These are phyloP conservation scores for Kodamaea hsintzibuensis DNA, from an alignment of 805 yeast genomes.

Conservation along the genomic window DNA sequence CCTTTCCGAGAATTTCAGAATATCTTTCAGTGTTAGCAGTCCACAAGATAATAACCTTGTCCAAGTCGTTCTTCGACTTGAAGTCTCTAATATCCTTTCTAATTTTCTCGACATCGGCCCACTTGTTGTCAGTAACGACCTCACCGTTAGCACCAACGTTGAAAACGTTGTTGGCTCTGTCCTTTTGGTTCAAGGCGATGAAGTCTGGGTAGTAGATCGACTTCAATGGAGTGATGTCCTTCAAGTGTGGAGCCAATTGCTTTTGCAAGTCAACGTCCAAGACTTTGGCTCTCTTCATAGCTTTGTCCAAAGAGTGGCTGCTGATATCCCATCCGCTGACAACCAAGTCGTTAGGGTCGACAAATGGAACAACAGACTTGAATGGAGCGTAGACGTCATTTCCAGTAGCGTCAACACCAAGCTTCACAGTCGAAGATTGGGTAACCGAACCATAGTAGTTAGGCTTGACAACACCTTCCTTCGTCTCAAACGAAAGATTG, in stretches of 20 bases:
- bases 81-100: conserved; percentile 81
- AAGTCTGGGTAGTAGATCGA: conserved; percentile 95
- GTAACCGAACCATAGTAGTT: conserved; percentile 95
- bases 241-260: conserved; percentile 65
- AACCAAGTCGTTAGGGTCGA: conserved; percentile 85
- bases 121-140: conserved; percentile 61
- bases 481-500: conserved; percentile 74
- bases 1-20: conserved; percentile 72
- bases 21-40: conserved; percentile 97
- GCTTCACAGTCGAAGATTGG: conserved; percentile 84
- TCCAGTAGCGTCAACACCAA: conserved; percentile 82
- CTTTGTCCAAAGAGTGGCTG: conserved; percentile 65
- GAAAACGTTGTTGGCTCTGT: conserved; percentile 85
- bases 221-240: conserved; percentile 66
- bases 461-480: conserved; percentile 70
- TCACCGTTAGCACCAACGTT: conserved; percentile 55
- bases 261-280: conserved; percentile 82
- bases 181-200: conserved; percentile 92
- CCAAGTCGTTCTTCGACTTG: conserved; percentile 70
- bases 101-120: conserved; percentile 86
- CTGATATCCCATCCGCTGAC: conserved; percentile 96
- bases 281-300: conserved; percentile 84
- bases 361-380: conserved; percentile 84
- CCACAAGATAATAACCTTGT: conserved; percentile 90
- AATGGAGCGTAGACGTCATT: conserved; percentile 91